Base-by-base conservation (phyloP, 2,329 filamentous ascomycete genomes). In the Clonostachys rhizophaga region DNA sequence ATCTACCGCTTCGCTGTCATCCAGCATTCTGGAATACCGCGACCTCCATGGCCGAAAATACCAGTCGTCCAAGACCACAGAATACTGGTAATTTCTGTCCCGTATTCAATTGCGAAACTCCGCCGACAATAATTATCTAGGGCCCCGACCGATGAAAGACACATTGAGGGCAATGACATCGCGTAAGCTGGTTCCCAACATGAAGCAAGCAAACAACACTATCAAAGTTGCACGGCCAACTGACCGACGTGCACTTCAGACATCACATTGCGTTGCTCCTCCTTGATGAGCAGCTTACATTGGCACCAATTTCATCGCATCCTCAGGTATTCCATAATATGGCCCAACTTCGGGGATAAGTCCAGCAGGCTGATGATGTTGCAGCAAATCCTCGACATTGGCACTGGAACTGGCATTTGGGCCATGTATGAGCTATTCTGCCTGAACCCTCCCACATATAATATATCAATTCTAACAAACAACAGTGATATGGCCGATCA, bases 321-420 rank as follows among this genome's bases (percentile, higher is more conserved):
- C 56, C 58, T 1, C 40, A 47, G 30, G 45, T 49, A 47, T 30
- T 48, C 10, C 11, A 14, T 13, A 18, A 18, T n/a, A 12, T 16
- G 8, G 16, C 14, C 13, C 5, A 42, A 13, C 7, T 8, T 14
- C 9, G 13, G 14, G 12, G 14, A 16, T 13, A 8, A 16, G 24
- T 17, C n/a, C 5, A 13, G 20, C 12, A 20, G 5, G 10, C 36
- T 39, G 14, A n/a, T n/a, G 6, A n/a, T 16, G n/a, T 24, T 37
- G 6, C 16, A 50, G 40, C 47, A 45, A 36, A 48, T 60, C 10
- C 59, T 81, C 24, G 76, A 80, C 52, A 59, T 81, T 14, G 74
- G 76, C 30, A 81, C 78, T 6, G 80, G 80, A 11, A 78, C 77
- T 1, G 78, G 79, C 5, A 74, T 78, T 49, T 81, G 78, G 78